These are phyloP conservation scores for Chytriomyces hyalinus DNA, from an alignment of 192 early-diverging fungal genomes.

Conservation along the genomic window DNA sequence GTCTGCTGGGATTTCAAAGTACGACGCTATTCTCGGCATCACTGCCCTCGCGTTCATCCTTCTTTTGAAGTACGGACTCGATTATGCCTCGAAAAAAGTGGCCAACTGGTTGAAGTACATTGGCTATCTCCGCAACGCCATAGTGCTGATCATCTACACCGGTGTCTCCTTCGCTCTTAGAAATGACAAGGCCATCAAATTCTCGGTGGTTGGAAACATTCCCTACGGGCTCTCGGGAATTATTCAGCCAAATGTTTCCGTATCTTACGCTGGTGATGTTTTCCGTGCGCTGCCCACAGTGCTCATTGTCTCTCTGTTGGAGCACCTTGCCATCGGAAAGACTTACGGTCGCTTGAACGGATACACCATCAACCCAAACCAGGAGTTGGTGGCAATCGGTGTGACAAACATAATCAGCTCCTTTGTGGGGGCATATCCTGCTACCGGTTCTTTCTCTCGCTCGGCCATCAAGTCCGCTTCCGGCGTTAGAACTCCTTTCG, in stretches of 20 bases:
- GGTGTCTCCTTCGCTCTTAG: slow-evolving; percentile 67
- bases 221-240: slow-evolving; percentile 72
- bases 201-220: slow-evolving; percentile 70
- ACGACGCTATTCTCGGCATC: slow-evolving; percentile 68
- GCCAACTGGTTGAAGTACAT: slow-evolving; percentile 65
- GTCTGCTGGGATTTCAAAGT: slow-evolving; percentile 28
- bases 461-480: slow-evolving; percentile 90
- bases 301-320: slow-evolving; percentile 79
- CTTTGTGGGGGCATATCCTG: slow-evolving; percentile 86
- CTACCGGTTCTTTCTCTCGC: slow-evolving; percentile 93
- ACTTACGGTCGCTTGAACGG: slow-evolving; percentile 84
- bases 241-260: slow-evolving; percentile 8
- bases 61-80: slow-evolving; percentile 41
- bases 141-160: slow-evolving; percentile 79
- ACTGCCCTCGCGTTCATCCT: slow-evolving; percentile 48
- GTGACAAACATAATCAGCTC: slow-evolving; percentile 83
- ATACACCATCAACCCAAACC: slow-evolving; percentile 83
- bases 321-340: slow-evolving; percentile 89
- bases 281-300: slow-evolving; percentile 60
- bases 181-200: slow-evolving; percentile 51
- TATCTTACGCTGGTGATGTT: slow-evolving; percentile 54
- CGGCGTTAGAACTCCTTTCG: slow-evolving; percentile 81
- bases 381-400: slow-evolving; percentile 90
- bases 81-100: slow-evolving; percentile 11
- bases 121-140: slow-evolving; percentile 73